Conservation (phyloP, 108 stramenopile species). For the Fistulifera solaris region DNA sequence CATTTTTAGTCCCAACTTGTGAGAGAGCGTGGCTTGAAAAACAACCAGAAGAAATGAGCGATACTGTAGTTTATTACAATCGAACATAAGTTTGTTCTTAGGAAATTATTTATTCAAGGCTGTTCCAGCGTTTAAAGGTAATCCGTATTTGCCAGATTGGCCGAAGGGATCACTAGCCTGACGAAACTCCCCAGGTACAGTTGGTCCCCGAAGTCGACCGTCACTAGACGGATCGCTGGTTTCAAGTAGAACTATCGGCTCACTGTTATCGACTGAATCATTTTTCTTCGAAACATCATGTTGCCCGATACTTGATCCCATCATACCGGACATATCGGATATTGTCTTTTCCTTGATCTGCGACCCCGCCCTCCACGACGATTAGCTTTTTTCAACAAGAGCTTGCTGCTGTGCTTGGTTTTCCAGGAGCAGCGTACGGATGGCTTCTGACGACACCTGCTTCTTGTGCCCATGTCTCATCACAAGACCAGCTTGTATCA, state of each 20-base stretch:
- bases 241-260: conserved; percentile 3
- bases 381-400: conserved; percentile 62
- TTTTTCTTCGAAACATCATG: conserved; percentile 8
- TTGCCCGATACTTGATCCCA: conserved; percentile 26
- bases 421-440: conserved; percentile 46
- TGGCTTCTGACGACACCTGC: conserved; percentile 54
- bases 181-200: conserved; percentile 66
- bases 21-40: too few relatives aligned
- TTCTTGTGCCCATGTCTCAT: conserved; percentile 73
- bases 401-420: conserved; percentile 47
- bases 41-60: too few relatives aligned
- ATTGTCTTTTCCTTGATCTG: conserved; percentile 58
- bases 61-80: too few relatives aligned
- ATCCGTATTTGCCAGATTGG: conserved; percentile 15
- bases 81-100: too few relatives aligned
- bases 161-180: conserved; percentile 69
- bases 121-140: too few relatives aligned
- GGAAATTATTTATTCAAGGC: too few relatives aligned
- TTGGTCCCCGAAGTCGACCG: conserved; percentile 39
- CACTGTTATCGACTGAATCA: not conserved
- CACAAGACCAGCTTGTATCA: conserved; percentile 53
- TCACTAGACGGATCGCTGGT: conserved; percentile 42
- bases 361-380: conserved; percentile 67
- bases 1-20: too few relatives aligned
- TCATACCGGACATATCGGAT: conserved; percentile 72